phyloP scores from a whole-genome alignment of 2,329 filamentous ascomycete species.

The Fusarium miscanthi region DNA sequence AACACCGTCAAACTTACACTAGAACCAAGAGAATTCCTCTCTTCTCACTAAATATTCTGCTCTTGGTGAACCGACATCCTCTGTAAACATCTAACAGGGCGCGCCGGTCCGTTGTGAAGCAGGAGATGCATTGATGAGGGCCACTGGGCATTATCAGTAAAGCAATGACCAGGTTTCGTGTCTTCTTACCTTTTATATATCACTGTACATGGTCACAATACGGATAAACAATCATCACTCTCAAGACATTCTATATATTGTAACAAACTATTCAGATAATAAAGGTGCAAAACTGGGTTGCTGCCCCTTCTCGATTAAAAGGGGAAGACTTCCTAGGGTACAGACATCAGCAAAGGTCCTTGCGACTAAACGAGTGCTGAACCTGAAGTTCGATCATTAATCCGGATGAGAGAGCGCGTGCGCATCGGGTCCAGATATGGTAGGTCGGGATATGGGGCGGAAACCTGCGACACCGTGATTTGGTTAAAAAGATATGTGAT shows the following conservation, averaged over 20 bases:
- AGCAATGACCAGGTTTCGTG: not conserved
- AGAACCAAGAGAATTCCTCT: not conserved
- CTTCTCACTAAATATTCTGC: not conserved
- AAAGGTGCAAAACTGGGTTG: slow-evolving; percentile 33
- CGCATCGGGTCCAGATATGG: slow-evolving; percentile 29
- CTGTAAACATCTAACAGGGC: not conserved
- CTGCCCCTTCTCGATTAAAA: slow-evolving; percentile 28
- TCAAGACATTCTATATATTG: slow-evolving; percentile 38
- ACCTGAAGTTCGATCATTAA: slow-evolving; percentile 40
- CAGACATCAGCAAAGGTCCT: slow-evolving; percentile 46
- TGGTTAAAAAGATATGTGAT: slow-evolving; percentile 42
- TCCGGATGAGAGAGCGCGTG: slow-evolving; percentile 20
- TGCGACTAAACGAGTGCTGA: slow-evolving; percentile 45
- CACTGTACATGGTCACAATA: slow-evolving; percentile 9
- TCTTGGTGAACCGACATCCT: not conserved
- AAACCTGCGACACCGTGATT: slow-evolving; percentile 44
- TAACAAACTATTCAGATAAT: slow-evolving; percentile 37
- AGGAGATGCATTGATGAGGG: not conserved
- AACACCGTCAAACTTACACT: not conserved
- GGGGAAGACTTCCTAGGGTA: slow-evolving; percentile 46
- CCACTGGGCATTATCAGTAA: slow-evolving; percentile 22
- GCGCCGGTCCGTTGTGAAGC: not conserved
- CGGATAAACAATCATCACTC: not conserved
- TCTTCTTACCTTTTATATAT: not conserved
- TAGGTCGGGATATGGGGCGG: slow-evolving; percentile 17